Evolutionary conservation across 2,329 filamentous ascomycete species (phyloP).

Genomic region (Calonectria multiphialidica): DNA sequence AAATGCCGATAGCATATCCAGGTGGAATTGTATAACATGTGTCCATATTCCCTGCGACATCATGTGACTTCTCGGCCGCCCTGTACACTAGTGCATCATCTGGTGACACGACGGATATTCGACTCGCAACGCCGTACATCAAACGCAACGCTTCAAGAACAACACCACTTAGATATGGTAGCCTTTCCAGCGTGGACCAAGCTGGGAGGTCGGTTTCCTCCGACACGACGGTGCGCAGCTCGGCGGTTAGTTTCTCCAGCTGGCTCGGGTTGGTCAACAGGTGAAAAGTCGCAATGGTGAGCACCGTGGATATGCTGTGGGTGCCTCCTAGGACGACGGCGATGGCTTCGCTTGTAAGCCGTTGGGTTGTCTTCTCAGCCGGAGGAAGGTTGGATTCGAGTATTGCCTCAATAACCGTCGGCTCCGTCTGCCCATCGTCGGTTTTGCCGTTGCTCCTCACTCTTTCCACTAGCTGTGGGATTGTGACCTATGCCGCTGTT

Average conservation of each 20-base stretch:
- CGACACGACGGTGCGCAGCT: slow-evolving; percentile 41
- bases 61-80: background rate
- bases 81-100: slow-evolving; percentile 47
- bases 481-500: background rate
- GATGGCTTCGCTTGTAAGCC: slow-evolving; percentile 51
- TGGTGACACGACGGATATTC: slow-evolving; percentile 43
- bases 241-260: slow-evolving; percentile 41
- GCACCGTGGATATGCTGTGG: slow-evolving; percentile 46
- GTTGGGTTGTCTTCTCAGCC: slow-evolving; percentile 48
- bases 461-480: slow-evolving; percentile 1
- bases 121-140: slow-evolving; percentile 46
- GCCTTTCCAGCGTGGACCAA: slow-evolving; percentile 47
- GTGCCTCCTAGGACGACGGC: slow-evolving; percentile 50
- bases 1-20: slow-evolving; percentile 53
- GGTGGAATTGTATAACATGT: slow-evolving; percentile 42
- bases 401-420: slow-evolving; percentile 31
- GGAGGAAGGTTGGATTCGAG: slow-evolving; percentile 49
- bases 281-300: slow-evolving; percentile 49
- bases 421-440: background rate
- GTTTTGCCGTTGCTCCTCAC: background rate
- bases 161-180: slow-evolving; percentile 52
- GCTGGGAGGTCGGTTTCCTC: slow-evolving; percentile 42
- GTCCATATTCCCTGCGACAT: slow-evolving; percentile 1
- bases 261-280: slow-evolving; percentile 47
- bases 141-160: slow-evolving; percentile 52